A percentile compares a stretch with the other conserved stretches of the same genome.
Conservation (phyloP, 176 grass and related monocot species). For the Eleusine indica region DNA sequence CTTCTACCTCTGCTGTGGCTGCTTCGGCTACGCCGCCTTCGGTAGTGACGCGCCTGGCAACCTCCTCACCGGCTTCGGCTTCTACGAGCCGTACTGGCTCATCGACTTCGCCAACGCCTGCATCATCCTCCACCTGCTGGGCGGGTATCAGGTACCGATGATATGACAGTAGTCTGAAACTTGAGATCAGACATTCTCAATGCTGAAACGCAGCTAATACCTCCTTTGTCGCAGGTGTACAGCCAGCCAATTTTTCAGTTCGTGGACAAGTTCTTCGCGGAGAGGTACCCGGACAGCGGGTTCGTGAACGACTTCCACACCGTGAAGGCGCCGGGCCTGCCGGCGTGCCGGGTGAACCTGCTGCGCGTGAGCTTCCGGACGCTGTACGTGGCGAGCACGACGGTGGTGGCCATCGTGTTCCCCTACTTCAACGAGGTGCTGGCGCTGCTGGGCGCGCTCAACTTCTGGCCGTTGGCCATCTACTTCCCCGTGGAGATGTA, state of each 20-base stretch:
- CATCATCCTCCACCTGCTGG: constrained; percentile 71
- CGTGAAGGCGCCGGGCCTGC: constrained; percentile 41
- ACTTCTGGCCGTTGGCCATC: constrained; percentile 79
- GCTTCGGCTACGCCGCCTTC: constrained; percentile 84
- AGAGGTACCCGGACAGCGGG: constrained; percentile 46
- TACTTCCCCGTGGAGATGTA: constrained; percentile 97
- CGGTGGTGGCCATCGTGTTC: constrained; percentile 56
- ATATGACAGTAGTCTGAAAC: not conserved
- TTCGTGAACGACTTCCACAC: constrained; percentile 77
- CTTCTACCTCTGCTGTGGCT: constrained; percentile 93
- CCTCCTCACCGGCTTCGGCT: constrained; percentile 81
- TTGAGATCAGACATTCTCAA: not conserved
- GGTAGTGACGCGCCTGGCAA: constrained; percentile 72
- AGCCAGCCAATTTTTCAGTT: constrained; percentile 76
- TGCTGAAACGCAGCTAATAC: not conserved
- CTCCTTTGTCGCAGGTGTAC: constrained; percentile 49
- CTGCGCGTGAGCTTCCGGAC: constrained; percentile 68
- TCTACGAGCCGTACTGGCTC: constrained; percentile 77
- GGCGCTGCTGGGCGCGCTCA: constrained; percentile 64
- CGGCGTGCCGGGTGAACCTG: constrained; percentile 56
- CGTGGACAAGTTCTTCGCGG: constrained; percentile 53
- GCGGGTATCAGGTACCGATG: constrained; percentile 62
- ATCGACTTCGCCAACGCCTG: constrained; percentile 83
- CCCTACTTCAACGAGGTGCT: constrained; percentile 90
- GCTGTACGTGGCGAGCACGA: constrained; percentile 65